A percentile compares a stretch with the other conserved stretches of the same genome.
phyloP scores from a whole-genome alignment of 2,329 filamentous ascomycete species.

The Botrytis fabae region DNA sequence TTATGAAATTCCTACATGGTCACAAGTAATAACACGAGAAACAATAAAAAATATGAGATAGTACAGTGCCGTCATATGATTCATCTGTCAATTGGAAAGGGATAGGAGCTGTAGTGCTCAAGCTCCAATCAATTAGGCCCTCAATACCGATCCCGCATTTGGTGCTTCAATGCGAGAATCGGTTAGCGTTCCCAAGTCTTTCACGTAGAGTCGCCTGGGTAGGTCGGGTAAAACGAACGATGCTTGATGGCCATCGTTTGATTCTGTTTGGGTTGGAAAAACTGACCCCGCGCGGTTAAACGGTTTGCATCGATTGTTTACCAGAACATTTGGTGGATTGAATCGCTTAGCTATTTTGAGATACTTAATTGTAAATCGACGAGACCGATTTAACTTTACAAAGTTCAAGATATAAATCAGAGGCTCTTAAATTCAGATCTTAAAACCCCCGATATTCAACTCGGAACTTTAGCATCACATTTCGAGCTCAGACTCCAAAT shows the following conservation, averaged over 20 bases:
- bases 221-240: neutral
- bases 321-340: neutral
- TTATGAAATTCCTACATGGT: neutral
- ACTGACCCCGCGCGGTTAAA: neutral
- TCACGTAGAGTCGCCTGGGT: neutral
- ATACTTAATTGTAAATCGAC: neutral
- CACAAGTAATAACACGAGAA: neutral
- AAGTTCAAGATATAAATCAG: neutral
- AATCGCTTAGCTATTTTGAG: neutral
- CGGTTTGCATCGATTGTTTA: neutral
- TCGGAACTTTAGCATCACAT: neutral
- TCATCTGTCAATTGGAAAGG: neutral
- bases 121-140: neutral
- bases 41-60: rapidly evolving
- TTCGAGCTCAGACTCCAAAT: neutral
- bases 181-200: neutral
- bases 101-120: neutral
- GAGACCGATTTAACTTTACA: neutral
- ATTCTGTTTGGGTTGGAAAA: neutral
- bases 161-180: neutral
- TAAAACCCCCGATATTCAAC: neutral
- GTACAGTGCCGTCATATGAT: neutral
- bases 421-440: neutral
- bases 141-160: neutral
- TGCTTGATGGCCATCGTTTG: neutral